Conservation (phyloP, 2,329 filamentous ascomycete species). For the Fusarium subglutinans region DNA sequence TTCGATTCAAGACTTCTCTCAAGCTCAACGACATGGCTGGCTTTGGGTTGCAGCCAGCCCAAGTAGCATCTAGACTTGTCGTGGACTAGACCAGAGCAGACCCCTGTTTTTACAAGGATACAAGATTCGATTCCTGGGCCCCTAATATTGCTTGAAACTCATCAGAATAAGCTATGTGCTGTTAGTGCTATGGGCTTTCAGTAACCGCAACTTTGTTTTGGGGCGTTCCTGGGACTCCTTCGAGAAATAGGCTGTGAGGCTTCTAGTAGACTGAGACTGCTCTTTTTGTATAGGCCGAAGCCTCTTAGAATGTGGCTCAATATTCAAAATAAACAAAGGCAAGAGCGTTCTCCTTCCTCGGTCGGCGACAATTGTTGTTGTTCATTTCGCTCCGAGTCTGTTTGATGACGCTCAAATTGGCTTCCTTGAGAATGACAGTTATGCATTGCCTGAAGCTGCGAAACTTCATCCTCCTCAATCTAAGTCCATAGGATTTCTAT, state of each 20-base stretch:
- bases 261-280: neutral
- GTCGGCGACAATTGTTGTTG: neutral
- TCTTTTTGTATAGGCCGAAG: neutral
- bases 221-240: constrained; percentile 12
- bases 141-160: neutral
- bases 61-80: neutral
- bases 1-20: neutral
- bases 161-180: constrained; percentile 10
- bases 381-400: neutral
- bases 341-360: neutral
- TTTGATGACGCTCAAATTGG: neutral
- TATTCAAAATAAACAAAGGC: neutral
- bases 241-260: neutral
- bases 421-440: constrained; percentile 6
- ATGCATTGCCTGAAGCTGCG: constrained; percentile 28
- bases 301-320: neutral
- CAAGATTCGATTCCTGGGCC: constrained; percentile 1
- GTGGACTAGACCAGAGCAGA: neutral
- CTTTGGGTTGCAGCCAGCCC: constrained; percentile 11
- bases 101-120: neutral
- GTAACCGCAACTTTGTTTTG: constrained; percentile 23
- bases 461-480: constrained; percentile 28
- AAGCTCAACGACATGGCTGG: neutral
- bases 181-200: constrained; percentile 7
- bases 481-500: constrained; percentile 32